These are phyloP conservation scores for Rhodofomes roseus DNA, from an alignment of 1,284 basidiomycete genomes.

Conservation along the genomic window DNA sequence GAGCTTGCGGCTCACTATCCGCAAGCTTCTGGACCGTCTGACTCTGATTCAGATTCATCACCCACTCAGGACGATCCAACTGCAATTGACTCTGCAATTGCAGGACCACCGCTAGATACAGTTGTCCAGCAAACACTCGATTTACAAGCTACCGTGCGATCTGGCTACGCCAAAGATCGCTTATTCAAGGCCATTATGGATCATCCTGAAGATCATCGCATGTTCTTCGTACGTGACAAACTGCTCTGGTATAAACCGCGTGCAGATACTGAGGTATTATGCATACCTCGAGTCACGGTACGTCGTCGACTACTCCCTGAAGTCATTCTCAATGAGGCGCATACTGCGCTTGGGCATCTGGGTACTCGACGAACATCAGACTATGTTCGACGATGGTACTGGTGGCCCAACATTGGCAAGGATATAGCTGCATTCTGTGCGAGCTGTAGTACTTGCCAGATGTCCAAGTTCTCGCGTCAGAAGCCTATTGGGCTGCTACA, in stretches of 20 bases:
- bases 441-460: constrained; percentile 22
- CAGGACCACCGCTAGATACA: not conserved
- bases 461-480: constrained; percentile 14
- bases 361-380: constrained; percentile 20
- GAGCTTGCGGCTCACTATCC: not conserved
- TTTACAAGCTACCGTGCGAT: not conserved
- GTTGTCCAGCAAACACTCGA: not conserved
- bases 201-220: not conserved
- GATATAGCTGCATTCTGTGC: constrained; percentile 19
- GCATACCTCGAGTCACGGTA: constrained; percentile 12
- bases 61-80: not conserved
- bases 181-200: not conserved
- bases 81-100: not conserved
- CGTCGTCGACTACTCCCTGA: constrained; percentile 10
- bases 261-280: constrained; percentile 13
- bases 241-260: constrained; percentile 10
- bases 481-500: constrained; percentile 20
- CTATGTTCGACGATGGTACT: constrained; percentile 27
- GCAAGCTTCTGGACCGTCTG: not conserved
- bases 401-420: constrained; percentile 30
- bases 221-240: not conserved
- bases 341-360: constrained; percentile 23
- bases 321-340: constrained; percentile 22
- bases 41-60: not conserved
- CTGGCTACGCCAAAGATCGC: not conserved